These are phyloP conservation scores for Fomitopsis pulvina DNA, from an alignment of 768 basidiomycete species.

Conservation along the genomic window DNA sequence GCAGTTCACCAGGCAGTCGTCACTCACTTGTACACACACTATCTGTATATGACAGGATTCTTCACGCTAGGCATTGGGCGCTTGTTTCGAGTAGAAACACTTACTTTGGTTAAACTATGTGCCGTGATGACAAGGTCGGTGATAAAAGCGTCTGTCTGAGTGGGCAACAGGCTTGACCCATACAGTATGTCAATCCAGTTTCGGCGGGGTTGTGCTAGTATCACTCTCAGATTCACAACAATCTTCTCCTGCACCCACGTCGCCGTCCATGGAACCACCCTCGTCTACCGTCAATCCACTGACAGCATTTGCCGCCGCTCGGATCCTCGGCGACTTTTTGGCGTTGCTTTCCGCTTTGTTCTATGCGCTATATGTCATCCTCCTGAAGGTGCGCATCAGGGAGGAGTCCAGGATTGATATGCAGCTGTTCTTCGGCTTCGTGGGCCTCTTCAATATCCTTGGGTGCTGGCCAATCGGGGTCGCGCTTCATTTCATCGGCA, in stretches of 20 bases:
- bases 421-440: conserved; percentile 94
- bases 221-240: conserved; percentile 73
- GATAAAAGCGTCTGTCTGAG: neutral
- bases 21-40: neutral
- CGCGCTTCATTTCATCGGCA: conserved; percentile 63
- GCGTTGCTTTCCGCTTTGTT: conserved; percentile 84
- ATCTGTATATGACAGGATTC: conserved; percentile 63
- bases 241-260: conserved; percentile 5
- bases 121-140: conserved; percentile 77
- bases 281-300: conserved; percentile 7
- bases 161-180: neutral
- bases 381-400: conserved; percentile 83
- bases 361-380: conserved; percentile 83
- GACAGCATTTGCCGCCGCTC: conserved; percentile 26
- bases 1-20: neutral
- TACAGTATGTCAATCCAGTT: conserved; percentile 36
- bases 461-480: conserved; percentile 72
- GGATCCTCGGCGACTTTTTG: conserved; percentile 71
- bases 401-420: conserved; percentile 82
- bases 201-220: conserved; percentile 82
- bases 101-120: conserved; percentile 64
- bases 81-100: conserved; percentile 71
- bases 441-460: conserved; percentile 80
- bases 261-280: conserved; percentile 8
- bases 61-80: conserved; percentile 87